A percentile compares a stretch with the other conserved stretches of the same genome.
These are phyloP conservation scores for Orbilia javanica DNA, from an alignment of 2,329 filamentous ascomycete genomes.

Conservation along the genomic window DNA sequence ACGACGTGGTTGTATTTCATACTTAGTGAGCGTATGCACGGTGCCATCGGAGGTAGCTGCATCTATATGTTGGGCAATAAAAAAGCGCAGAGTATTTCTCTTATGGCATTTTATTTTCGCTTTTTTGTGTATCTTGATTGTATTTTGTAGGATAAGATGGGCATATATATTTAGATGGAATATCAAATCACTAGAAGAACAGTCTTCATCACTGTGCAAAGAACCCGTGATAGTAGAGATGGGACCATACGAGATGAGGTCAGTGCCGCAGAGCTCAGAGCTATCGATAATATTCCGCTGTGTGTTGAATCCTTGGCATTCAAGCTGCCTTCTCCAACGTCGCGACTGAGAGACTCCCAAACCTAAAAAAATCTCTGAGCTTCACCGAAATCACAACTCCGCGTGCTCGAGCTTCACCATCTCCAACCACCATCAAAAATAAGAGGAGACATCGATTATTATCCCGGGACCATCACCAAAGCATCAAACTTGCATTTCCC, in stretches of 20 bases:
- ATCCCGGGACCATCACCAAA: neutral
- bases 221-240: neutral
- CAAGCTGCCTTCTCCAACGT: neutral
- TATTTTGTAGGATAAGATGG: conserved; percentile 1
- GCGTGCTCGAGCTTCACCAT: neutral
- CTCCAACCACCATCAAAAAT: neutral
- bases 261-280: neutral
- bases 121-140: neutral
- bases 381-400: neutral
- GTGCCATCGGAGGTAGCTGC: neutral
- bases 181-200: neutral
- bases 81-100: neutral
- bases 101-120: neutral
- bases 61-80: neutral
- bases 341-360: neutral
- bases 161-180: neutral
- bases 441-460: neutral
- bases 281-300: neutral
- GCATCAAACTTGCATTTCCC: neutral
- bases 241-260: neutral
- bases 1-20: neutral
- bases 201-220: neutral
- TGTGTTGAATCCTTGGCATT: conserved; percentile 5
- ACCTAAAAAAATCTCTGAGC: conserved; percentile 27
- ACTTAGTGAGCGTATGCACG: neutral